Percentiles rank a stretch among this genome's conserved stretches.
Conservation (phyloP, 2,329 filamentous ascomycete genomes). For the Pseudohalonectria lignicola region DNA sequence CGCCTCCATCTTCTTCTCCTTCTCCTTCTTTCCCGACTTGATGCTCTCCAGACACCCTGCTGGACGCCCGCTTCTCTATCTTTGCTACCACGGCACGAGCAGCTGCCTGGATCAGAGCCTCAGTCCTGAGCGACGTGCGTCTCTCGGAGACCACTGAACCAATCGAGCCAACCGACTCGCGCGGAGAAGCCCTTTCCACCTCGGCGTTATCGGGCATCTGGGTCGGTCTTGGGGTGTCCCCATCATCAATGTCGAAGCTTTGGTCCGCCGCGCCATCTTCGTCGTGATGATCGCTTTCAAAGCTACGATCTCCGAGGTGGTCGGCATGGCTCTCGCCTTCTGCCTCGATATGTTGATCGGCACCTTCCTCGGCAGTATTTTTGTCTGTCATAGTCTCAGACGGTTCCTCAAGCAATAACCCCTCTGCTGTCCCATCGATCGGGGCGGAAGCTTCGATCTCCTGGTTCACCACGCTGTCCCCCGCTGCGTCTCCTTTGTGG, state of each 20-base stretch:
- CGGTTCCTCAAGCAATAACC: too few species aligned
- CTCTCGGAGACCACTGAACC: too few species aligned
- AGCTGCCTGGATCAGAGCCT: constrained; percentile 41
- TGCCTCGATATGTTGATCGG: too few species aligned
- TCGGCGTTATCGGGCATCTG: constrained; percentile 5
- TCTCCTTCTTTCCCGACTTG: constrained; percentile 5
- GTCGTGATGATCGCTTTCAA: not conserved
- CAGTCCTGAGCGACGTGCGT: constrained; percentile 31
- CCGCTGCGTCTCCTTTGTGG: too few species aligned
- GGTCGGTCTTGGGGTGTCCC: constrained; percentile 1
- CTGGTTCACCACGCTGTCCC: too few species aligned
- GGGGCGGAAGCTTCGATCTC: too few species aligned
- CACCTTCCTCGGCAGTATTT: too few species aligned
- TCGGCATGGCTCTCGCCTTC: not conserved
- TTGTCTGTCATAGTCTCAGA: too few species aligned
- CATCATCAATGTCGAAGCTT: constrained; percentile 3
- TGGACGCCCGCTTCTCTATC: constrained; percentile 26
- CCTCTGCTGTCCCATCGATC: too few species aligned
- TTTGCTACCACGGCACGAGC: constrained; percentile 38
- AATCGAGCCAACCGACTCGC: constrained; percentile 9
- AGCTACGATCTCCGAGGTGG: too few species aligned
- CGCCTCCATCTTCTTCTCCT: constrained; percentile 5
- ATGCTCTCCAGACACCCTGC: constrained; percentile 5
- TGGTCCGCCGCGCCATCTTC: not conserved
- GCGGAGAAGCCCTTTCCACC: constrained; percentile 4